Base-by-base conservation (phyloP, 2,329 filamentous ascomycete genomes). In the Thielaviopsis euricoi region DNA sequence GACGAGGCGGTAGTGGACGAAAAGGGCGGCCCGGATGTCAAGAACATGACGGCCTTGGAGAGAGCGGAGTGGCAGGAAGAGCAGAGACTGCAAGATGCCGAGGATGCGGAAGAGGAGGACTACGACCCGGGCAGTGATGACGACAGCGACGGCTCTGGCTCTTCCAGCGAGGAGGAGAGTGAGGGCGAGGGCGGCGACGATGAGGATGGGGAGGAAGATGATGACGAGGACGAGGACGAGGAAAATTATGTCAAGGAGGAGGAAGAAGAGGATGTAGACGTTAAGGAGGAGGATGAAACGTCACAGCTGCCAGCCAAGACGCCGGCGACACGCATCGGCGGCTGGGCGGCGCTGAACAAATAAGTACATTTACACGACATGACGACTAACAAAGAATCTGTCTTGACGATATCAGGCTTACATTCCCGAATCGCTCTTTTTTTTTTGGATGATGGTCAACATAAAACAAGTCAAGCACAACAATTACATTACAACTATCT, bases 41-140 rank as follows among this genome's bases (percentile, higher is more conserved):
- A 72, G 46, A 73, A 69, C 15, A 67, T 73, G 63, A 75, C 74
- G 1, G 76, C 76, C 67, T 67, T 80, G 48, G 71, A 77, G 65
- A 73, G 70, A 58, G 78, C 76, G 3, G 69, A 76, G 52, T 60
- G 68, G 9, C 77, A 81, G 62, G 71, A 69, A 2, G 78, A 82
- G 64, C 74, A 79, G 63, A 69, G 71, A 60, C 62, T 79, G 40
- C 76, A 79, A 60, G 78, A 83, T 43, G 80, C 81, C 1, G 80
- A 83, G 58, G 81, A 82, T 53, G 80, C 82, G 58, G 73, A 81
- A 4, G 82, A 84, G 62, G 81, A 85, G 62, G 81, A 85, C 63
- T 84, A 84, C 62, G 79, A 85, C 60, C 82, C 82, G 1, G 76
- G 73, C 33, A 73, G 70, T 15, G 78, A 77, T 3, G 77, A 75